Percentiles rank a stretch among this genome's conserved stretches.
phyloP scores from a whole-genome alignment of 352 stramenopile genomes.

The Pythium vanterpoolii region DNA sequence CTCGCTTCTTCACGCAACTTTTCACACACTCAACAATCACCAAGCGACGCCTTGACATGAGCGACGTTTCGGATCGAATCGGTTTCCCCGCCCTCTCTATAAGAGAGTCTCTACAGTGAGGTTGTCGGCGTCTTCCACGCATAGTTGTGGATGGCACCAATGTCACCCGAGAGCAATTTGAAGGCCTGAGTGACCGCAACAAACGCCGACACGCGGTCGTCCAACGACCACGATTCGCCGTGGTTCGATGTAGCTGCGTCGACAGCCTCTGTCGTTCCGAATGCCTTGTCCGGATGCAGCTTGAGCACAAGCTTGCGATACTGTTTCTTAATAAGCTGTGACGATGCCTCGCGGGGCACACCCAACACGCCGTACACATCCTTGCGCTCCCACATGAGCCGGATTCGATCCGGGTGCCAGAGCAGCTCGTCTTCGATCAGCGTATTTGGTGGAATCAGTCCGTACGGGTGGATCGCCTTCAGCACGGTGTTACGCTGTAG shows the following conservation, averaged over 20 bases:
- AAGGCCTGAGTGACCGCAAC: slow-evolving; percentile 77
- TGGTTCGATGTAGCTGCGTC: neutral
- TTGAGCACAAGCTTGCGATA: slow-evolving; percentile 85
- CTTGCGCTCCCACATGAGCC: slow-evolving; percentile 74
- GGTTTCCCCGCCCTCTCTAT: neutral
- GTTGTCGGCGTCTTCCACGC: slow-evolving; percentile 23
- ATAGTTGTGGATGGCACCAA: slow-evolving; percentile 37
- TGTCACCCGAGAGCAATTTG: slow-evolving; percentile 59
- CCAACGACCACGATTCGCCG: slow-evolving; percentile 21
- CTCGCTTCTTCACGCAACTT: neutral
- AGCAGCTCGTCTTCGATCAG: slow-evolving; percentile 63
- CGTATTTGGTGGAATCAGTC: slow-evolving; percentile 24
- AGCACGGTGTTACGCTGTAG: slow-evolving; percentile 53
- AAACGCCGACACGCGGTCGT: slow-evolving; percentile 74
- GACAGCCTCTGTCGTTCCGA: slow-evolving; percentile 11
- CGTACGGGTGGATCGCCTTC: slow-evolving; percentile 27
- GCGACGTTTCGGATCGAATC: slow-evolving; percentile 3
- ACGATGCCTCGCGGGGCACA: slow-evolving; percentile 53
- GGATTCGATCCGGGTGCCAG: slow-evolving; percentile 76
- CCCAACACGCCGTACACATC: slow-evolving; percentile 77
- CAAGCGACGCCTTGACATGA: neutral
- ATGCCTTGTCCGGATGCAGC: slow-evolving; percentile 75
- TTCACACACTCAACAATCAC: neutral
- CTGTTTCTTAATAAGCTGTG: slow-evolving; percentile 75
- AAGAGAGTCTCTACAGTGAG: neutral